phyloP scores from a whole-genome alignment of 2,329 filamentous ascomycete species.

The Macrophomina tecta region DNA sequence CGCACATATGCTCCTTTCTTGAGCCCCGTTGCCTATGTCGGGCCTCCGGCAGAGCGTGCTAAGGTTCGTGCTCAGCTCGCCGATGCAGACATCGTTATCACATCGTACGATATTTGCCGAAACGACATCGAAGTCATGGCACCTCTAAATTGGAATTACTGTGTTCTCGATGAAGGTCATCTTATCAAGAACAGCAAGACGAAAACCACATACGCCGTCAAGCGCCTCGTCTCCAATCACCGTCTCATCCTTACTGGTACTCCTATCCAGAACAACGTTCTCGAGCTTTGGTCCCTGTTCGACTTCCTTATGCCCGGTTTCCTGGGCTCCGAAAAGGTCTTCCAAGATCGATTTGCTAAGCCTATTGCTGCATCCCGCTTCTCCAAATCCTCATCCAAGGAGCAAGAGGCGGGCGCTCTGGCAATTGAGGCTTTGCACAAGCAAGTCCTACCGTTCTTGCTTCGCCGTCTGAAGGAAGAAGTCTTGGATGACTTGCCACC shows the following conservation, averaged over 20 bases:
- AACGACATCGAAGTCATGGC: conserved; percentile 89
- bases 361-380: conserved; percentile 93
- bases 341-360: conserved; percentile 92
- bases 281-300: conserved; percentile 97
- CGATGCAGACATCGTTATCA: conserved; percentile 90
- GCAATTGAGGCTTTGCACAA: conserved; percentile 99
- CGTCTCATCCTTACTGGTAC: conserved; percentile 95
- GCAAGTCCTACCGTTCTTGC: conserved; percentile 93
- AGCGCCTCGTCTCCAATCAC: conserved; percentile 88
- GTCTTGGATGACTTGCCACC: conserved; percentile 94
- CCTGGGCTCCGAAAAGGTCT: conserved; percentile 94
- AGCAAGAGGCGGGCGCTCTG: conserved; percentile 94
- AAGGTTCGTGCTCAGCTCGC: conserved; percentile 72
- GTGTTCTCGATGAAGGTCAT: conserved; percentile 95
- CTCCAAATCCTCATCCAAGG: conserved; percentile 96
- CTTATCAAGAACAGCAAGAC: conserved; percentile 98
- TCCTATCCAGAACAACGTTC: conserved; percentile 95
- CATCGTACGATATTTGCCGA: conserved; percentile 96
- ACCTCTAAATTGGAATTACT: conserved; percentile 93
- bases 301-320: conserved; percentile 99
- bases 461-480: conserved; percentile 96
- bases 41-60: conserved; percentile 80
- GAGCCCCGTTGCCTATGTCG: conserved; percentile 86
- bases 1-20: conserved; percentile 95
- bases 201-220: conserved; percentile 93